Percentiles rank a stretch among this genome's conserved stretches.
Conservation (phyloP, 768 basidiomycete species). For the Mycena filopes region DNA sequence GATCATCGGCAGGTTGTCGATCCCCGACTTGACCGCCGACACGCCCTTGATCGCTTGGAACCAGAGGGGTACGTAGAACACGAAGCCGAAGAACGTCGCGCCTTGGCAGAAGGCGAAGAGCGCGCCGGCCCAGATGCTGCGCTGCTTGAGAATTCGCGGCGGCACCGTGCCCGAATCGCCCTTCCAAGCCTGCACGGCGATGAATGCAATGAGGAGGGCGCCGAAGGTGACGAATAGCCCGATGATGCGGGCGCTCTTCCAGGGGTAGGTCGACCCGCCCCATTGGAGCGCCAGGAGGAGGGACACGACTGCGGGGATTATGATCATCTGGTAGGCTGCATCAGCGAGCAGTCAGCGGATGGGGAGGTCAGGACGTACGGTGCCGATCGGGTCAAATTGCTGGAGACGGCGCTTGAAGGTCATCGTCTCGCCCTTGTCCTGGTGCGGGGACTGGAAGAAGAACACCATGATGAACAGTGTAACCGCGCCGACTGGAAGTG, state of each 20-base stretch:
- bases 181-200: slow-evolving; percentile 29
- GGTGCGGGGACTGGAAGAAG: slow-evolving; percentile 35
- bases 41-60: slow-evolving; percentile 31
- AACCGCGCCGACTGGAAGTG: slow-evolving; percentile 6
- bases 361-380: no score
- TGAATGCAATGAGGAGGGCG: slow-evolving; percentile 31
- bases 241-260: slow-evolving; percentile 42
- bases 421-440: slow-evolving; percentile 20
- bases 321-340: slow-evolving; percentile 21
- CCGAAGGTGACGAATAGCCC: slow-evolving; percentile 27
- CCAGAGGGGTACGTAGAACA: slow-evolving; percentile 26
- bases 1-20: slow-evolving; percentile 31
- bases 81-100: slow-evolving; percentile 18
- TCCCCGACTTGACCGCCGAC: slow-evolving; percentile 25
- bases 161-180: slow-evolving; percentile 26
- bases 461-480: slow-evolving; percentile 31
- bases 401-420: slow-evolving; percentile 19
- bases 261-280: slow-evolving; percentile 56
- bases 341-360: no score
- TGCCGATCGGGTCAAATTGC: slow-evolving; percentile 34
- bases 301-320: slow-evolving; percentile 31
- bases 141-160: slow-evolving; percentile 20
- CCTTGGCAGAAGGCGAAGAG: slow-evolving; percentile 23
- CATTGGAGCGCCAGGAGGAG: slow-evolving; percentile 52
- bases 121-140: slow-evolving; percentile 28